Conservation (phyloP, 192 early-diverging fungal species). For the Gigaspora rosea region DNA sequence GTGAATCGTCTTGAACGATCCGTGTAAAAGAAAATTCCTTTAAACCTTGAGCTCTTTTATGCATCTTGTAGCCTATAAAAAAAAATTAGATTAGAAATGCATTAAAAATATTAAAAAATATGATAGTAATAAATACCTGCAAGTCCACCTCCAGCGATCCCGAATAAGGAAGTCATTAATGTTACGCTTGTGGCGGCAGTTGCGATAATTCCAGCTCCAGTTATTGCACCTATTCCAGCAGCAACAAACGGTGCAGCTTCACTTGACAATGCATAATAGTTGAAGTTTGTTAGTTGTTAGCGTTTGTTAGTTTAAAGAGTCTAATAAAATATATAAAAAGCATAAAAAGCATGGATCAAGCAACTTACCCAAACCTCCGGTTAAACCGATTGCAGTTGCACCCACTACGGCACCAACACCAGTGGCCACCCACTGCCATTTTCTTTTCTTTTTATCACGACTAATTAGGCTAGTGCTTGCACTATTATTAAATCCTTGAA, state of each 20-base stretch:
- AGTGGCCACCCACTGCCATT: constrained; percentile 53
- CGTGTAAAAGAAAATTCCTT: constrained; percentile 54
- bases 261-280: constrained; percentile 34
- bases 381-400: constrained; percentile 56
- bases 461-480: constrained; percentile 20
- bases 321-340: neutral
- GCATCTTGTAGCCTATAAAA: constrained; percentile 39
- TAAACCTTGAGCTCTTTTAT: constrained; percentile 42
- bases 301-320: neutral
- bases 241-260: constrained; percentile 59
- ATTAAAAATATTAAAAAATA: neutral
- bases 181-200: constrained; percentile 53
- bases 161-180: constrained; percentile 57
- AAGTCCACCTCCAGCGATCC: constrained; percentile 57
- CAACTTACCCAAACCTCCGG: constrained; percentile 42
- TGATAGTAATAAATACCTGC: constrained; percentile 36
- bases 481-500: constrained; percentile 34
- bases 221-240: constrained; percentile 42
- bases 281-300: neutral
- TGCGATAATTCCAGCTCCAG: constrained; percentile 55
- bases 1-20: constrained; percentile 47
- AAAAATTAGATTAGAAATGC: neutral
- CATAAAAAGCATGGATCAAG: neutral
- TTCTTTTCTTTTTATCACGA: constrained; percentile 49
- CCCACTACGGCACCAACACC: constrained; percentile 56